These are phyloP conservation scores for Grosmannia serpens DNA, from an alignment of 2,329 filamentous ascomycete genomes.

Conservation along the genomic window DNA sequence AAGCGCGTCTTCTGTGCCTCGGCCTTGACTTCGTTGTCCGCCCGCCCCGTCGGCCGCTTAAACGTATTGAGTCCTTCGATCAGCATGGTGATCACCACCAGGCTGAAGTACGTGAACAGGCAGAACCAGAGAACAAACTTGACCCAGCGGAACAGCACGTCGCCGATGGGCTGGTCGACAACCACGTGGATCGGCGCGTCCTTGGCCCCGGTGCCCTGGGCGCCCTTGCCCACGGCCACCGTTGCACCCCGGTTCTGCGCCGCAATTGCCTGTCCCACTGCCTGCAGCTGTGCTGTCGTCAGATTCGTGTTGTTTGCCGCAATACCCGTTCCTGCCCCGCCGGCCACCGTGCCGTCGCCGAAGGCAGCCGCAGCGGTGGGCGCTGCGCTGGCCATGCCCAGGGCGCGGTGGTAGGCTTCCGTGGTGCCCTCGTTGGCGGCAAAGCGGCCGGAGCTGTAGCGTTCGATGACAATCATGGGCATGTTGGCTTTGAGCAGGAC, in stretches of 20 bases:
- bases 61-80: conserved; percentile 71
- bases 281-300: conserved; percentile 56
- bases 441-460: conserved; percentile 78
- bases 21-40: conserved; percentile 73
- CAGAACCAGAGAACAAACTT: conserved; percentile 74
- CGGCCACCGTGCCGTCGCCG: conserved; percentile 1
- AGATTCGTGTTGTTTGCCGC: conserved; percentile 22
- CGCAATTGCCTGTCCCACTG: conserved; percentile 71
- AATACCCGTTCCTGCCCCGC: conserved; percentile 13
- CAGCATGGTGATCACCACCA: conserved; percentile 69
- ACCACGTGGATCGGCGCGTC: conserved; percentile 88
- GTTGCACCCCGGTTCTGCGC: conserved; percentile 59
- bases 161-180: conserved; percentile 77
- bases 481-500: conserved; percentile 83
- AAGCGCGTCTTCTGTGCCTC: conserved; percentile 89
- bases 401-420: conserved; percentile 64
- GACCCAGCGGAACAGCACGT: conserved; percentile 77
- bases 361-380: conserved; percentile 1
- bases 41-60: conserved; percentile 62
- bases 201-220: conserved; percentile 56
- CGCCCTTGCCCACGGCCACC: conserved; percentile 39
- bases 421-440: conserved; percentile 71
- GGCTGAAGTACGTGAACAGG: conserved; percentile 65
- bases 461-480: conserved; percentile 83
- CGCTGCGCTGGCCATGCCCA: conserved; percentile 32